Evolutionary conservation across 2,329 filamentous ascomycete genomes (phyloP), one percentile per base, ranked within the genome.

Genomic region (Clarireedia homoeocarpa): DNA sequence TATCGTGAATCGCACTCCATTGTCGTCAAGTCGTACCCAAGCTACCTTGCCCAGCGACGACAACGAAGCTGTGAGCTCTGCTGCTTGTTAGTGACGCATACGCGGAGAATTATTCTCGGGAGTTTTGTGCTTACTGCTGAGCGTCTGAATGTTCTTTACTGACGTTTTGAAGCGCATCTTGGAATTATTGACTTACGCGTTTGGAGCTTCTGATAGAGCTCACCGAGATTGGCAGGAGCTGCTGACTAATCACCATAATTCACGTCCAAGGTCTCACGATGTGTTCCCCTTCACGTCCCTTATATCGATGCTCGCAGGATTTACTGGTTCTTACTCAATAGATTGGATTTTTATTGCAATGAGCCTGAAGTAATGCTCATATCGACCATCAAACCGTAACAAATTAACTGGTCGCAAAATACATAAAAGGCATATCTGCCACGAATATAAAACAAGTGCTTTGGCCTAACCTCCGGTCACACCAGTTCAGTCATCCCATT

Each of bases 1-100:
- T 66, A 97, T 89, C 58, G 94, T 97, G 74, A 99, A 96, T 64
- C 91, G 91, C 56, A 92, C 85, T 55, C 86, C 85, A 58, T 91
- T 85, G 73, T 95, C 83, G 73, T 92, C 89, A 36, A 99, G 82
- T 62, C 91, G 88, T 7, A 70, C 66, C 68, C 69, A 70, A 51
- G 70, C 70, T 53, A 71, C 62, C 55, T 72, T 72, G 12, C 70
- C 71, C 34, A 87, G 74, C 2, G 83, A 81, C 56, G 77, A 81
- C 59, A 87, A 75, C 14, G 83, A 83, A 10, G 81, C 80, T 2
- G 81, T 81, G 61, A 87, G 77, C 67, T 86, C 83, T 85, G 61
- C 17, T 40, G 27, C 53, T 5, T 64, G 52, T 65, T 58, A 58
- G 53, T 23, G 10, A 4, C 42, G 20, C 7, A 5, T 17, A 44